Conservation (phyloP, 495 filamentous ascomycete genomes). For the Hypoxylon fragiforme region DNA sequence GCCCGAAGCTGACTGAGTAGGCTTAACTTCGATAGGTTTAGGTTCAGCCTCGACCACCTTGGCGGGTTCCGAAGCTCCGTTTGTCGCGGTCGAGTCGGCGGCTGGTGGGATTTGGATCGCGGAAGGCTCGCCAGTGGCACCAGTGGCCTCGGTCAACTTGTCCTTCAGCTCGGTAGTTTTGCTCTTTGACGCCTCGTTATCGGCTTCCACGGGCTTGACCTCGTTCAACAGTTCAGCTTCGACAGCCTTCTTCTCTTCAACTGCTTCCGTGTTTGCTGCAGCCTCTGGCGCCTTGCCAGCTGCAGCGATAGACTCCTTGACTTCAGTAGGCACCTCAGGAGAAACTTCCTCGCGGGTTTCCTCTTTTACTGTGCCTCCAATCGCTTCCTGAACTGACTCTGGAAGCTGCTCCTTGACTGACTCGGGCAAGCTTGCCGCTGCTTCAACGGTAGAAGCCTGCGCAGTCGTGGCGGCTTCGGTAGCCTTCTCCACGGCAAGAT, state of each 20-base stretch:
- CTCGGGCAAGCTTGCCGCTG: constrained; percentile 39
- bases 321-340: constrained; percentile 66
- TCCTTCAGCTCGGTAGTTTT: constrained; percentile 16
- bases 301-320: constrained; percentile 71
- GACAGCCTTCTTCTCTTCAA: constrained; percentile 76
- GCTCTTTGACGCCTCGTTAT: constrained; percentile 39
- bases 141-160: not conserved
- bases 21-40: constrained; percentile 23
- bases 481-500: constrained; percentile 38
- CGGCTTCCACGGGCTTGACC: constrained; percentile 44
- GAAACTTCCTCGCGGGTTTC: constrained; percentile 44
- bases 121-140: constrained; percentile 25
- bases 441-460: constrained; percentile 32
- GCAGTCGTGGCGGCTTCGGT: constrained; percentile 33
- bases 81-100: constrained; percentile 17
- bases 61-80: constrained; percentile 20
- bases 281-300: constrained; percentile 71
- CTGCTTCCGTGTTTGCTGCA: constrained; percentile 64
- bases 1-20: constrained; percentile 29
- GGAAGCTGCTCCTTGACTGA: constrained; percentile 42
- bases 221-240: constrained; percentile 67
- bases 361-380: constrained; percentile 33
- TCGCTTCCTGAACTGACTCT: constrained; percentile 35
- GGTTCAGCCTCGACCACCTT: constrained; percentile 6
- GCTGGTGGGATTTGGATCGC: constrained; percentile 25